Evolutionary conservation across 176 grass and related monocot genomes (phyloP).

Genomic region (Pontederia paniculata): DNA sequence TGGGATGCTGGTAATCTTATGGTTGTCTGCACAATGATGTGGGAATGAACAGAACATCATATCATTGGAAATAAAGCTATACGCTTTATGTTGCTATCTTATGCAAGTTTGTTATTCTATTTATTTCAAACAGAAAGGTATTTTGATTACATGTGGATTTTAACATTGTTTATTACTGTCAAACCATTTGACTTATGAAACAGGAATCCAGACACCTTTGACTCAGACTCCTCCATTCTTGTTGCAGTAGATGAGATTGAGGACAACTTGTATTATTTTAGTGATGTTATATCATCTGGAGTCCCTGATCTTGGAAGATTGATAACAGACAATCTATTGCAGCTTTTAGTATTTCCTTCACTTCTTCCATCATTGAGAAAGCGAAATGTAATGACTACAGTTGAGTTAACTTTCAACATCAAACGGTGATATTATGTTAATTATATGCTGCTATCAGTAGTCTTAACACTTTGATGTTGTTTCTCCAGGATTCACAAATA

Average conservation of each 20-base stretch:
- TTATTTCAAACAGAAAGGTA: no score
- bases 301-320: conserved; percentile 90
- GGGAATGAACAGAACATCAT: no score
- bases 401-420: conserved; percentile 4
- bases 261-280: conserved; percentile 98
- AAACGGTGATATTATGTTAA: background rate
- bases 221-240: conserved; percentile 34
- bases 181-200: background rate
- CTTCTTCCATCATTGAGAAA: conserved; percentile 60
- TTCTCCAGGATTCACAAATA: conserved; percentile 55
- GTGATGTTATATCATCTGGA: conserved; percentile 97
- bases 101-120: no score
- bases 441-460: background rate
- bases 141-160: no score
- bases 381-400: conserved; percentile 32
- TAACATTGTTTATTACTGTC: no score
- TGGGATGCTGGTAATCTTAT: no score
- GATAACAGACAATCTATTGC: conserved; percentile 84
- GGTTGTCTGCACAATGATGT: no score
- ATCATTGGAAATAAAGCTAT: no score
- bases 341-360: conserved; percentile 84
- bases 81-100: no score
- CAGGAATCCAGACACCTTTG: conserved; percentile 47
- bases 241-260: conserved; percentile 81
- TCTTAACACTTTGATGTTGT: conserved; percentile 12